These are phyloP conservation scores for Bassia scoparia DNA, from an alignment of 148 eudicot genomes.

Conservation along the genomic window DNA sequence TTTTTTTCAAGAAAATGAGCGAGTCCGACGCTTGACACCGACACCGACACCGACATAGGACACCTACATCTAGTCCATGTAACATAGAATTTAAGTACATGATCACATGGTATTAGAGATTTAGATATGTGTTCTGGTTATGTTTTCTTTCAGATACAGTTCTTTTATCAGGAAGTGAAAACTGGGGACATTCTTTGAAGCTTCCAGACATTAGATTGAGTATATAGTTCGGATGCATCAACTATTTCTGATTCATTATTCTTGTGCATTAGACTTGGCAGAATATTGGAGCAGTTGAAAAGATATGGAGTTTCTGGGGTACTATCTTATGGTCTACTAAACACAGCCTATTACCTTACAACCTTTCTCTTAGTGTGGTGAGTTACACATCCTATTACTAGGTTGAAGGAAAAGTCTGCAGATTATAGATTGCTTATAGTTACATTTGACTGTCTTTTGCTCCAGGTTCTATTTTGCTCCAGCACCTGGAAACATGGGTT, in stretches of 20 bases:
- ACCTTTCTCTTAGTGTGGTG: constrained; percentile 73
- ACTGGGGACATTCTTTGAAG: too few relatives aligned
- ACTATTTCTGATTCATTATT: constrained; percentile 16
- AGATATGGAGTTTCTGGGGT: constrained; percentile 70
- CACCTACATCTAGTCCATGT: too few relatives aligned
- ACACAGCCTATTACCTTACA: constrained; percentile 68
- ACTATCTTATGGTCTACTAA: constrained; percentile 69
- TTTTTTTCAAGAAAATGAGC: too few relatives aligned
- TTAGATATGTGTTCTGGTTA: too few relatives aligned
- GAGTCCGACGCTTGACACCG: too few relatives aligned
- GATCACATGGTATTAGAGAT: too few relatives aligned
- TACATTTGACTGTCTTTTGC: constrained; percentile 10
- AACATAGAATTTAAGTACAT: too few relatives aligned
- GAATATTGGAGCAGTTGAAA: constrained; percentile 51
- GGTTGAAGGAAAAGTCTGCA: neutral
- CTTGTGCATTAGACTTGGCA: constrained; percentile 19
- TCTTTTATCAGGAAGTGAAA: too few relatives aligned
- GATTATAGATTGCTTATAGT: constrained; percentile 15
- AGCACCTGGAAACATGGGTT: constrained; percentile 83
- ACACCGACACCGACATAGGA: too few relatives aligned
- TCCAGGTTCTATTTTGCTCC: constrained; percentile 76
- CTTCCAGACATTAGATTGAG: too few relatives aligned
- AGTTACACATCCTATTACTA: constrained; percentile 14
- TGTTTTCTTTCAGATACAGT: too few relatives aligned
- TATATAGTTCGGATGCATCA: too few relatives aligned